phyloP scores from a whole-genome alignment of 306 rosid genomes.

The Malus sieversii region DNA sequence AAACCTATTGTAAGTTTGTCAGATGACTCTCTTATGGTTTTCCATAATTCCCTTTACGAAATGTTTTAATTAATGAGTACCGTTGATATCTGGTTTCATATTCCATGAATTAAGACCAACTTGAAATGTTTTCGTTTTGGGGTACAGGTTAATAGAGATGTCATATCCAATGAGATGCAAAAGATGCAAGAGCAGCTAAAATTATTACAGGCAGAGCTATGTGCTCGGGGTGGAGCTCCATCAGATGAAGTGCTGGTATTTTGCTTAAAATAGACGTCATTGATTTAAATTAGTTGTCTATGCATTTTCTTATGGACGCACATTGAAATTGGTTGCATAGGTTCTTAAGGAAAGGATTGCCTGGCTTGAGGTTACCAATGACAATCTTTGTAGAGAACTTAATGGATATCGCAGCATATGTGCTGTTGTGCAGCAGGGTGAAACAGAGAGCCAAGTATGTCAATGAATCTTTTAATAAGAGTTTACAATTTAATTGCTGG shows the following conservation, averaged over 20 bases:
- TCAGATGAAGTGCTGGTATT: constrained; percentile 62
- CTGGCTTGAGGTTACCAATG: constrained; percentile 71
- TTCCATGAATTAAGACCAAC: background rate
- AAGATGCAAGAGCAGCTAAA: constrained; percentile 69
- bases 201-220: constrained; percentile 69
- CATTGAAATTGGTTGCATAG: constrained; percentile 25
- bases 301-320: background rate
- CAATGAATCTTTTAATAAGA: background rate
- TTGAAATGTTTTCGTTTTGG: constrained; percentile 2
- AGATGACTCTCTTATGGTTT: constrained; percentile 9
- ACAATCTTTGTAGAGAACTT: constrained; percentile 57
- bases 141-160: constrained; percentile 66
- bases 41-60: background rate
- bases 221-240: constrained; percentile 54
- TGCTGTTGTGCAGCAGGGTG: constrained; percentile 38
- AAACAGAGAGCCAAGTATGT: constrained; percentile 50
- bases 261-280: background rate
- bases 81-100: constrained; percentile 3
- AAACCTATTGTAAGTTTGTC: constrained; percentile 69
- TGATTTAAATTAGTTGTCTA: background rate
- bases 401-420: constrained; percentile 63
- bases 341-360: constrained; percentile 62
- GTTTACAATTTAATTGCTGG: background rate
- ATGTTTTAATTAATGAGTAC: constrained; percentile 8
- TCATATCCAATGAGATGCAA: constrained; percentile 73